These are phyloP conservation scores for Parastagonospora avenae DNA, from an alignment of 2,329 filamentous ascomycete genomes.

Conservation along the genomic window DNA sequence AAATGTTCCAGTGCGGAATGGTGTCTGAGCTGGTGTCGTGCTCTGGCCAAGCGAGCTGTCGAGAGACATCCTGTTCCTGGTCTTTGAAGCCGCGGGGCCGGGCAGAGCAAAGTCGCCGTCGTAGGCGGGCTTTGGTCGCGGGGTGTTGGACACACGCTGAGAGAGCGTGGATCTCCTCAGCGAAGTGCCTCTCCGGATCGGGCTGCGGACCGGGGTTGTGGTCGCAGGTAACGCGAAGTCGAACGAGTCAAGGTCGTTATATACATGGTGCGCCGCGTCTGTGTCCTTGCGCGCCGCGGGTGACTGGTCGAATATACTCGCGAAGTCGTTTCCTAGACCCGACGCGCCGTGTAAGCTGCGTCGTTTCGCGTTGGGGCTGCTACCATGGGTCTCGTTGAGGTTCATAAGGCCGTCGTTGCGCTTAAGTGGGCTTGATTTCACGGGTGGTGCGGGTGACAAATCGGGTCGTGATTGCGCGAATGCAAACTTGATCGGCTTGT, in stretches of 20 bases:
- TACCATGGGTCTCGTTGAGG: slow-evolving; percentile 75
- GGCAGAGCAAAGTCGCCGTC: slow-evolving; percentile 61
- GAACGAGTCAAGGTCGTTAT: slow-evolving; percentile 31
- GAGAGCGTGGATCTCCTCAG: slow-evolving; percentile 86
- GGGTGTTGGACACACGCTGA: slow-evolving; percentile 66
- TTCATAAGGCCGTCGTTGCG: slow-evolving; percentile 90
- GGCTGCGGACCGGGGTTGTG: slow-evolving; percentile 41
- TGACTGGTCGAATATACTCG: slow-evolving; percentile 73
- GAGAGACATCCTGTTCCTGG: slow-evolving; percentile 74
- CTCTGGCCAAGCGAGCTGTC: slow-evolving; percentile 76
- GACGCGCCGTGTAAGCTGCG: slow-evolving; percentile 81
- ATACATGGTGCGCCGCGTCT: slow-evolving; percentile 29
- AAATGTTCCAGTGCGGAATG: slow-evolving; percentile 43
- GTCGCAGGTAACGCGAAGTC: slow-evolving; percentile 35
- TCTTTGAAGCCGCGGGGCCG: slow-evolving; percentile 58
- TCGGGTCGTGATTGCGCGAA: slow-evolving; percentile 42
- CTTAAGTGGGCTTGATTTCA: slow-evolving; percentile 83
- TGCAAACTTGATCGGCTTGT: slow-evolving; percentile 55
- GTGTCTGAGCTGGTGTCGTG: slow-evolving; percentile 70
- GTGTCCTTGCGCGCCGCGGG: slow-evolving; percentile 20
- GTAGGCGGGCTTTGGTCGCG: slow-evolving; percentile 44
- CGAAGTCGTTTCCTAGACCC: slow-evolving; percentile 64
- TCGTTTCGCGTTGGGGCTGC: slow-evolving; percentile 88
- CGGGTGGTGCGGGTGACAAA: slow-evolving; percentile 51
- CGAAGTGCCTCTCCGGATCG: slow-evolving; percentile 64